phyloP scores from a whole-genome alignment of 2,329 filamentous ascomycete species.

The Sclerotinia nivalis region DNA sequence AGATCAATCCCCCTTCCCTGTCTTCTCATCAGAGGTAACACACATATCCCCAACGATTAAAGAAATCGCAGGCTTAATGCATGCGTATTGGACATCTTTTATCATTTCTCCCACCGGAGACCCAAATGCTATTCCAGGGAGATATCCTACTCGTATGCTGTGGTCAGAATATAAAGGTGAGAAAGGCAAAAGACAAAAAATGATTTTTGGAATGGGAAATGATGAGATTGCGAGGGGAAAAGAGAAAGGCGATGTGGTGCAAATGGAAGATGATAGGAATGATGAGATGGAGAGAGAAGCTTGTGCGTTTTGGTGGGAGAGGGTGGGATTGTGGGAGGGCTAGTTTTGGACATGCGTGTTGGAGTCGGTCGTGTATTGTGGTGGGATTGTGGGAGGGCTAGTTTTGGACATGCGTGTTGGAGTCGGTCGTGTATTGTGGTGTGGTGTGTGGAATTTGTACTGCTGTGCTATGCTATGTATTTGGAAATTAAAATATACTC shows the following conservation, averaged over 20 bases:
- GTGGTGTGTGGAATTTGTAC: too few species aligned
- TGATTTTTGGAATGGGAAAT: conserved; percentile 61
- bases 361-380: too few species aligned
- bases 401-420: too few species aligned
- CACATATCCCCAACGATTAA: conserved; percentile 24
- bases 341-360: background rate
- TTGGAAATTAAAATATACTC: too few species aligned
- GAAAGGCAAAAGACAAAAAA: conserved; percentile 25
- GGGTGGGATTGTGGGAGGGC: conserved; percentile 45
- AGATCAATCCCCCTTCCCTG: conserved; percentile 48
- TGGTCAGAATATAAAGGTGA: conserved; percentile 33
- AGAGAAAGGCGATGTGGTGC: conserved; percentile 47
- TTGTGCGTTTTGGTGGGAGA: conserved; percentile 63
- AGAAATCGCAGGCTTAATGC: conserved; percentile 35
- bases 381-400: too few species aligned
- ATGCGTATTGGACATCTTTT: conserved; percentile 42
- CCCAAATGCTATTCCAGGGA: conserved; percentile 37
- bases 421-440: too few species aligned
- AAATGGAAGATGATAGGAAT: conserved; percentile 39
- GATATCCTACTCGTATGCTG: background rate
- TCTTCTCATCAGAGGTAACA: conserved; percentile 40
- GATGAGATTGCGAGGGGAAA: conserved; percentile 50
- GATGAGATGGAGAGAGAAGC: conserved; percentile 50
- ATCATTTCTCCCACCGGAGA: conserved; percentile 35
- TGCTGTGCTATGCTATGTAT: too few species aligned